These are phyloP conservation scores for Sporormia fimetaria DNA, from an alignment of 495 filamentous ascomycete genomes.

Conservation along the genomic window DNA sequence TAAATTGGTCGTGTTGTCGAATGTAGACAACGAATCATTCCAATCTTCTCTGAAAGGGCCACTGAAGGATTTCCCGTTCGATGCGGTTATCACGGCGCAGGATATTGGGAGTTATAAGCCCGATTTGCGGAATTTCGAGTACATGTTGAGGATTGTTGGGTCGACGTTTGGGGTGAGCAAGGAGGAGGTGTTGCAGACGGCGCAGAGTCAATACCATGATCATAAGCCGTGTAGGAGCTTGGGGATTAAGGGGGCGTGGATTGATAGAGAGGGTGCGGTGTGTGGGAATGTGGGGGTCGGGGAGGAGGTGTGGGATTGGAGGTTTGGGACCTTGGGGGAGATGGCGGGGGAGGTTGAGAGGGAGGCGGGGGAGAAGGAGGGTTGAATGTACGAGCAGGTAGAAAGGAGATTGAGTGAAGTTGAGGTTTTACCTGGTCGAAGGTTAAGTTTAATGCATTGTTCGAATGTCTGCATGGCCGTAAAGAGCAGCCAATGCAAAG, in stretches of 20 bases:
- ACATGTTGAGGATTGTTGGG: slow-evolving; percentile 15
- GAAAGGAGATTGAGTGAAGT: neutral
- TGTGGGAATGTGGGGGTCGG: slow-evolving; percentile 9
- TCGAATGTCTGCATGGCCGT: neutral
- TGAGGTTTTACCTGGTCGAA: too few species aligned
- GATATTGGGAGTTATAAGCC: slow-evolving; percentile 25
- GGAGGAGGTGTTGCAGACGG: slow-evolving; percentile 15
- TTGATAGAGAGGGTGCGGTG: slow-evolving; percentile 7
- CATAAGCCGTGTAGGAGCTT: slow-evolving; percentile 15
- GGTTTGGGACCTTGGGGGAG: slow-evolving; percentile 17
- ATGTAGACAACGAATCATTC: slow-evolving; percentile 19
- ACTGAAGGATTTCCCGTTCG: slow-evolving; percentile 12
- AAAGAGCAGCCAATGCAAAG: neutral
- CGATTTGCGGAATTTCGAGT: slow-evolving; percentile 18
- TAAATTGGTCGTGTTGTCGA: slow-evolving; percentile 21
- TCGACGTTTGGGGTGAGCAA: slow-evolving; percentile 16
- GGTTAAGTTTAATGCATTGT: neutral
- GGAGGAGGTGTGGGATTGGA: slow-evolving; percentile 16
- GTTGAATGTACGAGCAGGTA: neutral
- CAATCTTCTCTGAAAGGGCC: slow-evolving; percentile 1
- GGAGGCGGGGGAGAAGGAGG: slow-evolving; percentile 5
- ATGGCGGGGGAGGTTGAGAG: slow-evolving; percentile 18
- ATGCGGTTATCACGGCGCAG: slow-evolving; percentile 17
- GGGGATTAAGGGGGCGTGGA: slow-evolving; percentile 16
- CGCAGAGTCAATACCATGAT: slow-evolving; percentile 21